Evolutionary conservation across 441 rosid genomes (phyloP).

Genomic region (Pelargonium australe): DNA sequence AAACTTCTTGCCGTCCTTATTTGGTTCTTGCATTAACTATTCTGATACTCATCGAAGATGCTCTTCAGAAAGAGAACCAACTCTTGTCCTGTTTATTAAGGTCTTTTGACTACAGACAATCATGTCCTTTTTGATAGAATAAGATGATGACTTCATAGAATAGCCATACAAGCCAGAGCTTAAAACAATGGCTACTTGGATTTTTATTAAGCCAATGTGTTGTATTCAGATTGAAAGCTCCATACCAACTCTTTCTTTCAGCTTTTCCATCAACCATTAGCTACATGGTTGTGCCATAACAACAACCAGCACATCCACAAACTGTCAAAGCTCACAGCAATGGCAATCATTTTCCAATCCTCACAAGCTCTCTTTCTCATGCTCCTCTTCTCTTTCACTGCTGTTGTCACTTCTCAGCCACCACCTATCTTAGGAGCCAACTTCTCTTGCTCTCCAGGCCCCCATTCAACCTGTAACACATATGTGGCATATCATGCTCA

Average conservation of each 20-base stretch:
- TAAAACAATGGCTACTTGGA: constrained; percentile 22
- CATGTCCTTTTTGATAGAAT: neutral
- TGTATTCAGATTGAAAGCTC: constrained; percentile 19
- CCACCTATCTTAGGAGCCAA: constrained; percentile 22
- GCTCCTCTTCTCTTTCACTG: constrained; percentile 16
- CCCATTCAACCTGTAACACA: constrained; percentile 27
- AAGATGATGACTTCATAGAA: neutral
- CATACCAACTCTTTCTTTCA: constrained; percentile 12
- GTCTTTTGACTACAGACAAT: neutral
- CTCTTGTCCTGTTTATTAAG: neutral
- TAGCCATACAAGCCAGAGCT: constrained; percentile 20
- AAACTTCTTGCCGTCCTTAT: constrained; percentile 32
- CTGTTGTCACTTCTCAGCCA: constrained; percentile 23
- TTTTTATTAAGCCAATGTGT: constrained; percentile 20
- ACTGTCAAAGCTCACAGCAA: constrained; percentile 16
- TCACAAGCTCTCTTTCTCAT: constrained; percentile 21
- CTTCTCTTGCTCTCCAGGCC: constrained; percentile 35
- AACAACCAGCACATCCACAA: neutral
- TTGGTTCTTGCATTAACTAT: constrained; percentile 20
- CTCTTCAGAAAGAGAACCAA: neutral
- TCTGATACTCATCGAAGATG: constrained; percentile 5
- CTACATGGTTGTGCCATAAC: neutral
- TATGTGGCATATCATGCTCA: constrained; percentile 37
- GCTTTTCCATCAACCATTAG: constrained; percentile 21
- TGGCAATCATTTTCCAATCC: constrained; percentile 25